Percentiles rank a stretch among this genome's conserved stretches.
Evolutionary conservation across 1,284 basidiomycete genomes (phyloP).

Genomic region (Anthracocystis panici-leucophaei): DNA sequence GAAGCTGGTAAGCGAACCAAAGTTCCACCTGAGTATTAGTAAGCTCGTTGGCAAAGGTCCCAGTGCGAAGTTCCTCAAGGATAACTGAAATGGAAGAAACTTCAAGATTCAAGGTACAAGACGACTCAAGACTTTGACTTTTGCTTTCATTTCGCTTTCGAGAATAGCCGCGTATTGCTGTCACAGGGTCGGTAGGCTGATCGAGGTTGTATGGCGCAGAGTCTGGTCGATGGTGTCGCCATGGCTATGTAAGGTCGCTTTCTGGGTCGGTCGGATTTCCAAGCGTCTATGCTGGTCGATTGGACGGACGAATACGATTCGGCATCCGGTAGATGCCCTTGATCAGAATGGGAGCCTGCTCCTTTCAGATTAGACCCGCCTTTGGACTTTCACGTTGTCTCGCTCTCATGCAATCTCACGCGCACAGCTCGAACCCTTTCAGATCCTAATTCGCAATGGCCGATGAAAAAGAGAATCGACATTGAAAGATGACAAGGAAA

Average conservation of each 20-base stretch:
- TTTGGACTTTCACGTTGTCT: background rate
- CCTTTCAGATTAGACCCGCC: constrained; percentile 7
- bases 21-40: constrained; percentile 56
- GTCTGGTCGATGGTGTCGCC: constrained; percentile 6
- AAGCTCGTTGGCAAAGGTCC: constrained; percentile 52
- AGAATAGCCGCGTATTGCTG: constrained; percentile 18
- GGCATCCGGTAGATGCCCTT: constrained; percentile 4
- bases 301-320: background rate
- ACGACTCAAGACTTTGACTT: constrained; percentile 2
- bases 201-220: background rate
- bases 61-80: constrained; percentile 37
- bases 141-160: background rate
- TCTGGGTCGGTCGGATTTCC: too few species aligned
- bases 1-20: constrained; percentile 40
- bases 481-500: constrained; percentile 4
- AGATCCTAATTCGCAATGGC: background rate
- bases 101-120: constrained; percentile 7
- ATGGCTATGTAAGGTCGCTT: background rate
- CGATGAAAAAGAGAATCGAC: background rate
- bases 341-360: constrained; percentile 13
- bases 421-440: background rate
- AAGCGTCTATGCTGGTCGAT: background rate
- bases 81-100: constrained; percentile 10
- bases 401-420: background rate
- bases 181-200: background rate